Conservation (phyloP, 2,329 filamentous ascomycete genomes). For the Aspergillus glaucus region DNA sequence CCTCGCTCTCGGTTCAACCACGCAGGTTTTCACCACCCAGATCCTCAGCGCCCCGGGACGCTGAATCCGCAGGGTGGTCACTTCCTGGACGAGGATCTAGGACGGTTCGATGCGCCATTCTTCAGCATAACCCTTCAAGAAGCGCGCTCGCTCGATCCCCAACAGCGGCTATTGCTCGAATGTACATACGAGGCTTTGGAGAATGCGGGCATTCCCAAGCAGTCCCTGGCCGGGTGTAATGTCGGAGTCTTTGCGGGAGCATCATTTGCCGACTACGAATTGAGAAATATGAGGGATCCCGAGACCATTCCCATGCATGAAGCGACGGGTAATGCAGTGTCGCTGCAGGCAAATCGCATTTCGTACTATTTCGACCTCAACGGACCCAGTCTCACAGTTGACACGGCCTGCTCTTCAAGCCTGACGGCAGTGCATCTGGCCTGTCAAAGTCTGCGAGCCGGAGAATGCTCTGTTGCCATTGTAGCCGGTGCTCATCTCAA, state of each 20-base stretch:
- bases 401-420: slow-evolving; percentile 24
- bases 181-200: slow-evolving; percentile 22
- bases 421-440: slow-evolving; percentile 23
- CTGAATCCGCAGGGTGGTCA: slow-evolving; percentile 18
- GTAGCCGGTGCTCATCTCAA: slow-evolving; percentile 21
- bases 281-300: slow-evolving; percentile 16
- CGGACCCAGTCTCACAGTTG: slow-evolving; percentile 23
- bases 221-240: slow-evolving; percentile 15
- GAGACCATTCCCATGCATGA: slow-evolving; percentile 16
- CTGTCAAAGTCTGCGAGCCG: slow-evolving; percentile 18
- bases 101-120: slow-evolving; percentile 21
- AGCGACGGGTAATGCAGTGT: slow-evolving; percentile 15
- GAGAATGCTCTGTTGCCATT: slow-evolving; percentile 19
- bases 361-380: slow-evolving; percentile 24
- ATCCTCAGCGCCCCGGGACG: slow-evolving; percentile 15
- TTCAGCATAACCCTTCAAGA: slow-evolving; percentile 19
- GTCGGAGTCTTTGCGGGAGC: slow-evolving; percentile 18
- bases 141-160: slow-evolving; percentile 21
- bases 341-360: slow-evolving; percentile 21
- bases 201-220: slow-evolving; percentile 23
- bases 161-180: slow-evolving; percentile 20
- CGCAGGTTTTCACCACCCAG: slow-evolving; percentile 17
- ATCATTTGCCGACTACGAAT: slow-evolving; percentile 19
- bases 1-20: slow-evolving; percentile 16
- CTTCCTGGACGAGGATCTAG: slow-evolving; percentile 20